Base-by-base conservation (phyloP, 306 rosid species). In the Trifolium repens region DNA sequence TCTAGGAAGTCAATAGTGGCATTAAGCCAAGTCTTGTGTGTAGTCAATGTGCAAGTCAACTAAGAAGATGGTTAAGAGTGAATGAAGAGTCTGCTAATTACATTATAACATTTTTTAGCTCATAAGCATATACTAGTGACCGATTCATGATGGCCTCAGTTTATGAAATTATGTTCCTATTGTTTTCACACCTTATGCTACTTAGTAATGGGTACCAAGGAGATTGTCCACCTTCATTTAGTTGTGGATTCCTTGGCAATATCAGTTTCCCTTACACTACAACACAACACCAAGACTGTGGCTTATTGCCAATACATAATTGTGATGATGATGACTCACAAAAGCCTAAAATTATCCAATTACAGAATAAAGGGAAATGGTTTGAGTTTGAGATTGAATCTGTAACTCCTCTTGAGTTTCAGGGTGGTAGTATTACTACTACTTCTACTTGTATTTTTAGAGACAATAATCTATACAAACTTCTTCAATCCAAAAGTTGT, bases 181-280 rank as follows among this genome's bases (percentile, higher is more conserved):
- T 71, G 60, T 53, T 85, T 57, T 40, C 71, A 27, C 35, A 22
- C 14, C 14, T 82, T 12, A 32, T 73, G 44, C 35, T 46, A 6
- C 76, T 60, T 10, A 35, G 0, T 4, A 13, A 5, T 17, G 16
- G 9, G 3, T 0, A 5, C 8, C 0, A 37, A 0, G 24, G 24
- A 75, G 9, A 6, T 24, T 89, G 88, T 54, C 71, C 59, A 14
- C 1, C 19, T 54, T 73, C 63, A n/a, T 85, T 84, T 30, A 0
- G 0, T 0, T 88, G 88, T 66, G 90, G 87, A 81, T 35, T 27
- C 47, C 26, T 83, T 11, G 72, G 72, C 15, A n/a, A 47, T 4
- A 14, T 86, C 46, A 19, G 4, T 5, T 82, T 75, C 67, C 90
- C 90, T 34, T 84, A 75, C 30, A 77, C 72, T 10, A 74, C 1